Evolutionary conservation across 768 basidiomycete species (phyloP).

Genomic region (Tylopilus sp.): DNA sequence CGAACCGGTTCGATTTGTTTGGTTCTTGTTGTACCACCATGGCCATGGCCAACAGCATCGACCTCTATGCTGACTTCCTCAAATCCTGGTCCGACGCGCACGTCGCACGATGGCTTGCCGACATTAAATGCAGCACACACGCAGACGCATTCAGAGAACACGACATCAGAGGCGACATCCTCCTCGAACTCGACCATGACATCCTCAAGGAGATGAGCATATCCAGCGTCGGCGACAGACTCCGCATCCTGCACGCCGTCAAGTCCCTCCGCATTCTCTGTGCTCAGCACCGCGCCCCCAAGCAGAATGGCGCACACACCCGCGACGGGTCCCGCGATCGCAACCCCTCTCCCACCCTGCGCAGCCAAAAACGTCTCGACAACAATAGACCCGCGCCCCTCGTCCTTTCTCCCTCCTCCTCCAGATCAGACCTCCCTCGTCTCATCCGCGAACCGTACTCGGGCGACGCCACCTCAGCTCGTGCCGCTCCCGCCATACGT

Average conservation of each 20-base stretch:
- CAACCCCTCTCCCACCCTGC: slow-evolving; percentile 26
- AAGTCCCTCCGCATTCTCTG: slow-evolving; percentile 69
- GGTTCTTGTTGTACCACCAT: too few relatives aligned
- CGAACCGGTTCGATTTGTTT: neutral
- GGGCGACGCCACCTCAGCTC: slow-evolving; percentile 45
- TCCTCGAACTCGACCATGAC: slow-evolving; percentile 86
- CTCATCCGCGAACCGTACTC: slow-evolving; percentile 58
- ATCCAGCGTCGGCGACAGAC: slow-evolving; percentile 83
- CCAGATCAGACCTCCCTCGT: slow-evolving; percentile 64
- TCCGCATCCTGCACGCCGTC: slow-evolving; percentile 83
- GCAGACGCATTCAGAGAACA: slow-evolving; percentile 71
- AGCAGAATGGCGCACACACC: slow-evolving; percentile 18
- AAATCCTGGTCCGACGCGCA: slow-evolving; percentile 70
- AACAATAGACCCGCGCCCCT: slow-evolving; percentile 76
- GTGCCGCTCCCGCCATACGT: slow-evolving; percentile 23
- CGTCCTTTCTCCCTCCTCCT: slow-evolving; percentile 56
- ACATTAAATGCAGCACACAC: slow-evolving; percentile 71
- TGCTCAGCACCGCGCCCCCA: slow-evolving; percentile 17
- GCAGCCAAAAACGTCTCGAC: slow-evolving; percentile 49
- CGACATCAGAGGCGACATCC: slow-evolving; percentile 89
- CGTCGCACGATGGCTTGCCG: slow-evolving; percentile 73
- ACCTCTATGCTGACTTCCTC: slow-evolving; percentile 49
- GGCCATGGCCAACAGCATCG: too few relatives aligned
- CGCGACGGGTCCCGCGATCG: slow-evolving; percentile 22
- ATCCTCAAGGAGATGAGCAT: slow-evolving; percentile 91